phyloP scores from a whole-genome alignment of 768 basidiomycete species.

The Suillus decipiens region DNA sequence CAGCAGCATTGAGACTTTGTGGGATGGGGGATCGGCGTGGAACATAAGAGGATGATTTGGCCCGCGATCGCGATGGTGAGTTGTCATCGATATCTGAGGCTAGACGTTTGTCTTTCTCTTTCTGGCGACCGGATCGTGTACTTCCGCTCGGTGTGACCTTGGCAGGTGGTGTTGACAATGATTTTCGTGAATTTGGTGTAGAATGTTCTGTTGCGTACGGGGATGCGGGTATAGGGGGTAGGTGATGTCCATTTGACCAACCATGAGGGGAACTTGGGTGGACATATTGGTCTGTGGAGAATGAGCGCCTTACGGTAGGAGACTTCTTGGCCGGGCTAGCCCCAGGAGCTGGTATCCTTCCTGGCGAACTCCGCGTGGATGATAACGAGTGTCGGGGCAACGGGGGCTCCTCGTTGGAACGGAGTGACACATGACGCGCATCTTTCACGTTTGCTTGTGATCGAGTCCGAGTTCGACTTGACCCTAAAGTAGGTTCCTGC shows the following conservation, averaged over 20 bases:
- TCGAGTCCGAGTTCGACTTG: conserved; percentile 25
- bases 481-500: neutral
- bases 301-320: conserved; percentile 32
- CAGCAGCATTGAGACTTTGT: conserved; percentile 72
- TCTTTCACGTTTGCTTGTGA: conserved; percentile 40
- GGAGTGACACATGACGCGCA: conserved; percentile 31
- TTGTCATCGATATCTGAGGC: conserved; percentile 38
- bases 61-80: conserved; percentile 46
- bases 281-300: conserved; percentile 32
- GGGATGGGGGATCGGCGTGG: conserved; percentile 57
- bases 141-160: conserved; percentile 32
- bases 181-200: conserved; percentile 54
- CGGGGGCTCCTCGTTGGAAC: conserved; percentile 29
- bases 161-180: conserved; percentile 33
- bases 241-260: conserved; percentile 42
- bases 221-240: conserved; percentile 70
- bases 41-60: conserved; percentile 57
- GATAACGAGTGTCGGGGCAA: conserved; percentile 33
- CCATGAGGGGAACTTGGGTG: conserved; percentile 32
- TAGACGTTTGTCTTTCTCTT: conserved; percentile 36
- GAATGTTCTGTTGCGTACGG: conserved; percentile 66
- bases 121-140: conserved; percentile 26
- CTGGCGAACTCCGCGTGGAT: conserved; percentile 35
- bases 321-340: conserved; percentile 29
- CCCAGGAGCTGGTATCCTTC: conserved; percentile 27